Percentiles rank a stretch among this genome's conserved stretches.
Conservation (phyloP, 106 monocot genomes). For the Dioscorea dumetorum region DNA sequence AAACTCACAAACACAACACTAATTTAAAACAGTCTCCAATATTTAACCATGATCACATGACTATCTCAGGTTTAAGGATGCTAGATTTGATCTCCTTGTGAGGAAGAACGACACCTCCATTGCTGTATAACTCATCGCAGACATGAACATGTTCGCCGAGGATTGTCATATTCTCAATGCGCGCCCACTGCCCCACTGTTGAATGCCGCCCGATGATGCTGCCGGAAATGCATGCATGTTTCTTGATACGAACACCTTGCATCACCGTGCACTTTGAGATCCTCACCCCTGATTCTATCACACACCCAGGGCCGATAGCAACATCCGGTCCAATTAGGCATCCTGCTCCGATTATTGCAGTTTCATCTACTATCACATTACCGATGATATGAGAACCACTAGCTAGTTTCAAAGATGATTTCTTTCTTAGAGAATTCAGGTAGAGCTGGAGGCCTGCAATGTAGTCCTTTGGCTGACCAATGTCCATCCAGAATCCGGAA, state of each 20-base stretch:
- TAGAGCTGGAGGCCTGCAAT: slow-evolving; percentile 52
- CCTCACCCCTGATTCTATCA: slow-evolving; percentile 28
- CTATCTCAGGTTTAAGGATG: slow-evolving; percentile 82
- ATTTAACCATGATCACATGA: slow-evolving; percentile 36
- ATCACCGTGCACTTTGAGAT: slow-evolving; percentile 36
- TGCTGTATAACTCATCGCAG: slow-evolving; percentile 75
- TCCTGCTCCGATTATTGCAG: slow-evolving; percentile 48
- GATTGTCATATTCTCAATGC: slow-evolving; percentile 84
- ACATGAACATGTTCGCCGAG: slow-evolving; percentile 85
- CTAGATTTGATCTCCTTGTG: slow-evolving; percentile 92
- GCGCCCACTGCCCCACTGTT: slow-evolving; percentile 69
- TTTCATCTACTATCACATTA: slow-evolving; percentile 57
- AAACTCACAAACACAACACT: no score
- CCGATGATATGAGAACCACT: slow-evolving; percentile 41
- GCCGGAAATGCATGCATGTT: slow-evolving; percentile 27
- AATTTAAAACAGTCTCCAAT: no score
- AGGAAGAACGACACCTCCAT: slow-evolving; percentile 85
- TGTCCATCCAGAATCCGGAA: slow-evolving; percentile 69
- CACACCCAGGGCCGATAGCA: slow-evolving; percentile 41
- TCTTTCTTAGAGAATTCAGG: slow-evolving; percentile 44
- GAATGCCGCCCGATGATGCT: slow-evolving; percentile 83
- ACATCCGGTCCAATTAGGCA: slow-evolving; percentile 74
- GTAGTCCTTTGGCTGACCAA: slow-evolving; percentile 65
- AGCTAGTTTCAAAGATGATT: slow-evolving; percentile 32
- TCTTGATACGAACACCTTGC: slow-evolving; percentile 26